Percentiles rank a stretch among this genome's conserved stretches.
These are phyloP conservation scores for Orbilia javanica DNA, from an alignment of 2,329 filamentous ascomycete genomes.

Conservation along the genomic window DNA sequence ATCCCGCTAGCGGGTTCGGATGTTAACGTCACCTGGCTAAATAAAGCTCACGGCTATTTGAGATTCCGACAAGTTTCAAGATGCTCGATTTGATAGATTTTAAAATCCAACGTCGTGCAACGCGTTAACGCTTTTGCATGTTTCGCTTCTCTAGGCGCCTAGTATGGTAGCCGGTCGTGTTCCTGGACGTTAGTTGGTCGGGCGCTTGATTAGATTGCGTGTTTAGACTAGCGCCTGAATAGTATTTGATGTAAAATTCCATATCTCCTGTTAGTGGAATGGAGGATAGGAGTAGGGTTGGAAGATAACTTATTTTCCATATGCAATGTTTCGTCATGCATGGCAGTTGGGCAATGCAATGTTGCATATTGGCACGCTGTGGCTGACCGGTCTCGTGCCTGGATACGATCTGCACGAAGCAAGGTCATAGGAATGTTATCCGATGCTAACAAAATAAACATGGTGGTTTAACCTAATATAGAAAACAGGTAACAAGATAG, in stretches of 20 bases:
- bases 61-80: slow-evolving; percentile 8
- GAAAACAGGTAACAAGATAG: too few species aligned
- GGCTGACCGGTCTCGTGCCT: too few species aligned
- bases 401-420: too few species aligned
- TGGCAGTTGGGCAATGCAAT: too few species aligned
- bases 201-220: background rate
- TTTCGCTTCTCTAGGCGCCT: background rate
- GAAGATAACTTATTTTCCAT: too few species aligned
- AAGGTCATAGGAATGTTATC: too few species aligned
- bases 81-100: background rate
- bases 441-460: too few species aligned
- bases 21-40: slow-evolving; percentile 20
- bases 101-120: slow-evolving; percentile 29
- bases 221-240: background rate
- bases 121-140: slow-evolving; percentile 4
- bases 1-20: slow-evolving; percentile 17
- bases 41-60: slow-evolving; percentile 28
- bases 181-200: background rate
- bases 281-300: too few species aligned
- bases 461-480: too few species aligned
- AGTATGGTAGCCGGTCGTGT: background rate
- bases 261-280: background rate
- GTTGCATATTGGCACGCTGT: too few species aligned
- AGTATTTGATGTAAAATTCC: background rate
- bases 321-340: too few species aligned